Percentiles rank a stretch among this genome's conserved stretches.
phyloP scores from a whole-genome alignment of 2,329 filamentous ascomycete genomes.

The Aspergillus pseudonomiae region DNA sequence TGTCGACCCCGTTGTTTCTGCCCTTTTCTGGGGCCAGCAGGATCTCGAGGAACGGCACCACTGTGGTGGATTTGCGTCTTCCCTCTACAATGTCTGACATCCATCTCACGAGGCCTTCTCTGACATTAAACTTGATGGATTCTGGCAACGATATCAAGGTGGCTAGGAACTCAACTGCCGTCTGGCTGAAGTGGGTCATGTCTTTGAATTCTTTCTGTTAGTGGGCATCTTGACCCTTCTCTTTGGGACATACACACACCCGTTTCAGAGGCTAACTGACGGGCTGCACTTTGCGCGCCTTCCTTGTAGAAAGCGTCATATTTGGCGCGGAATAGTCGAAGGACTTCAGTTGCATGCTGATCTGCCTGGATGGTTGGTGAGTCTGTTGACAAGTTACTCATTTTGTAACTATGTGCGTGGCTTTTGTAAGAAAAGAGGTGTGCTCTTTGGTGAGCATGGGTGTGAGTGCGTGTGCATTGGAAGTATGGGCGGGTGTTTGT shows the following conservation, averaged over 20 bases:
- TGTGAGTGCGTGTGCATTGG: not conserved
- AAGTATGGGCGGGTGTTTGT: not conserved
- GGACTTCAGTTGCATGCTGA: not conserved
- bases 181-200: not conserved
- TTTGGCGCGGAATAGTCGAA: not conserved
- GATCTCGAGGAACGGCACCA: not conserved
- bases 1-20: not conserved
- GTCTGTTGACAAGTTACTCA: not conserved
- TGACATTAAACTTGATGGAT: not conserved
- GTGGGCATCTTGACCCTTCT: not conserved
- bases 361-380: too few species aligned
- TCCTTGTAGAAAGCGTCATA: not conserved
- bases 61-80: not conserved
- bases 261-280: not conserved
- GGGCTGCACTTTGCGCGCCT: not conserved
- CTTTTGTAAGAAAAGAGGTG: not conserved
- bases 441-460: not conserved
- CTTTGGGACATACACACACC: not conserved
- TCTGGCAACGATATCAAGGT: not conserved
- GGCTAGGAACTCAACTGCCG: not conserved
- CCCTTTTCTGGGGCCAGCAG: not conserved
- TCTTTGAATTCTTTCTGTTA: not conserved
- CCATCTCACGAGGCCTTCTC: not conserved
- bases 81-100: not conserved
- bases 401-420: not conserved